Conservation (phyloP, 2,329 filamentous ascomycete genomes). For the Westerdykella sp. region DNA sequence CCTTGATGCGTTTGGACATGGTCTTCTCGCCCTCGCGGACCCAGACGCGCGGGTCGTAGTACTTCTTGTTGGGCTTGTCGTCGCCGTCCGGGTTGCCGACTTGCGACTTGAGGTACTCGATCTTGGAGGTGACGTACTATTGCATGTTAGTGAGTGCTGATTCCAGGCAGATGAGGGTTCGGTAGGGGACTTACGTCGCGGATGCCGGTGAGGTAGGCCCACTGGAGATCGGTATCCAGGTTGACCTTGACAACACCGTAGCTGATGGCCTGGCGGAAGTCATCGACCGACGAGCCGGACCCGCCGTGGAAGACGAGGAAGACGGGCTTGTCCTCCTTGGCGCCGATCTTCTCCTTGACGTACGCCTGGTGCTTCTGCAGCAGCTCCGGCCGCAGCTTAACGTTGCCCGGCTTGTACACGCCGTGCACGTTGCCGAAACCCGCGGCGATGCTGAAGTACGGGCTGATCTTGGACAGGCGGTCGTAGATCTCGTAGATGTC, state of each 20-base stretch:
- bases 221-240: constrained; percentile 93
- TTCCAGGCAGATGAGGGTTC: no score
- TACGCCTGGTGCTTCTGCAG: constrained; percentile 94
- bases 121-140: constrained; percentile 79
- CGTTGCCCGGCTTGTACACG: constrained; percentile 97
- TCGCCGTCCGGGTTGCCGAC: constrained; percentile 94
- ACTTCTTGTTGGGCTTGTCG: constrained; percentile 99
- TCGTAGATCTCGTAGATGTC: constrained; percentile 91
- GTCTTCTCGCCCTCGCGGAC: constrained; percentile 96
- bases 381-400: constrained; percentile 92
- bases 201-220: constrained; percentile 82
- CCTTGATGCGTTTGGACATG: constrained; percentile 70
- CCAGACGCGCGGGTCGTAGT: constrained; percentile 78
- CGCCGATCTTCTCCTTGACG: constrained; percentile 71
- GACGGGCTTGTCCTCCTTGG: constrained; percentile 79
- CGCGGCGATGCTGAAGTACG: constrained; percentile 96
- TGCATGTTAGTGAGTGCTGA: no score
- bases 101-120: constrained; percentile 81
- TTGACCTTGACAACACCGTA: constrained; percentile 99
- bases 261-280: constrained; percentile 81
- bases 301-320: constrained; percentile 99
- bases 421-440: constrained; percentile 99
- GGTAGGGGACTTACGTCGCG: constrained; percentile 51
- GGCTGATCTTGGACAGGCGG: constrained; percentile 72
- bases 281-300: constrained; percentile 81